These are phyloP conservation scores for Dictyostelium firmibasis DNA, from an alignment of 78 protist species.

Conservation along the genomic window DNA sequence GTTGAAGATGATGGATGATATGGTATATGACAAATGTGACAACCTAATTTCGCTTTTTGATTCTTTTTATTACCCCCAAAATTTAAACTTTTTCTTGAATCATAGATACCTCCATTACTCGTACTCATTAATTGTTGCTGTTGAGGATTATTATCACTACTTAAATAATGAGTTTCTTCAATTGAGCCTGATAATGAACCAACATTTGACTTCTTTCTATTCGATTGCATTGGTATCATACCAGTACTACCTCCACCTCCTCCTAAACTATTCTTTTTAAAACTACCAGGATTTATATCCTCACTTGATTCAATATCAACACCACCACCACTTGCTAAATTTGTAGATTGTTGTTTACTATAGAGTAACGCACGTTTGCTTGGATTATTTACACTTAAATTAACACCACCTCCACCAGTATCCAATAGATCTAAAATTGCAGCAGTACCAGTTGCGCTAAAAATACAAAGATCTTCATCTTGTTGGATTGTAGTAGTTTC, in stretches of 20 bases:
- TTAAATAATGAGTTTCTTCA: constrained; percentile 1
- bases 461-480: constrained; percentile 74
- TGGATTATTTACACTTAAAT: background rate
- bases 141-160: background rate
- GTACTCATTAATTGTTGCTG: background rate
- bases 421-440: constrained; percentile 42
- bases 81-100: background rate
- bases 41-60: constrained; percentile 17
- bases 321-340: background rate
- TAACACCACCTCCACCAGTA: background rate
- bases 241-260: background rate
- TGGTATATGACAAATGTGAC: constrained; percentile 72
- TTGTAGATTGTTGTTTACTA: background rate
- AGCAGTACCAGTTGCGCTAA: constrained; percentile 87
- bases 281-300: constrained; percentile 11
- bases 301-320: constrained; percentile 25
- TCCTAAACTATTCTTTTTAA: background rate
- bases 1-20: constrained; percentile 25
- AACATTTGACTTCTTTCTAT: constrained; percentile 23
- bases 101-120: background rate
- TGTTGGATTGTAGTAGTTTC: constrained; percentile 84
- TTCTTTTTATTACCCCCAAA: background rate
- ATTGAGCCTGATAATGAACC: constrained; percentile 58
- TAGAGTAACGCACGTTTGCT: background rate
- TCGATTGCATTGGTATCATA: background rate